Conservation (phyloP, 768 basidiomycete genomes). For the Leccinellum luteum region DNA sequence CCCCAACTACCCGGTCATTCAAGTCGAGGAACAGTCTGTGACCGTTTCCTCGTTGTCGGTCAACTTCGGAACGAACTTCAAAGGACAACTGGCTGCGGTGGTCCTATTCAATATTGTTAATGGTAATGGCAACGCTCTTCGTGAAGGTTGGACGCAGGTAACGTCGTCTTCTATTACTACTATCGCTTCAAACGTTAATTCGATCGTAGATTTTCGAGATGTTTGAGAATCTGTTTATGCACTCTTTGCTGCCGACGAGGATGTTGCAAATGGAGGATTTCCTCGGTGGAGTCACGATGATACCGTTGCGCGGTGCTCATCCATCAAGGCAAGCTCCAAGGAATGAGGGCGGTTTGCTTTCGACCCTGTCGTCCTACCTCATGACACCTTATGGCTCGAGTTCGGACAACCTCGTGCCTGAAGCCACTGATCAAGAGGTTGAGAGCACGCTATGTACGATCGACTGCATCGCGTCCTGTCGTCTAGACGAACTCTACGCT, state of each 20-base stretch:
- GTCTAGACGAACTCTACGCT: constrained; percentile 89
- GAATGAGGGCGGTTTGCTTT: constrained; percentile 88
- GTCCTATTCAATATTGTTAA: constrained; percentile 98
- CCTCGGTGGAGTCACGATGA: constrained; percentile 89
- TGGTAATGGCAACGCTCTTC: constrained; percentile 88
- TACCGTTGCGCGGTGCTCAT: constrained; percentile 79
- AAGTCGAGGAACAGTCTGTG: constrained; percentile 84
- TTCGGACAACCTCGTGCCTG: constrained; percentile 73
- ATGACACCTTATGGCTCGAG: constrained; percentile 88
- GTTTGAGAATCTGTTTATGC: constrained; percentile 94
- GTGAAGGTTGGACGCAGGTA: constrained; percentile 94
- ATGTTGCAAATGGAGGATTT: constrained; percentile 99
- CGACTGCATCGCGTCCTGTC: constrained; percentile 92
- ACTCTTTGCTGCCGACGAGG: constrained; percentile 83
- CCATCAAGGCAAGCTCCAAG: constrained; percentile 60
- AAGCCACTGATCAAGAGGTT: constrained; percentile 87
- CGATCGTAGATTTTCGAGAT: constrained; percentile 87
- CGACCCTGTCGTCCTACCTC: constrained; percentile 91
- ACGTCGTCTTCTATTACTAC: constrained; percentile 10
- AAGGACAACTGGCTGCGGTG: constrained; percentile 93
- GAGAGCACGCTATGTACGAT: constrained; percentile 94
- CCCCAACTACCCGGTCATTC: constrained; percentile 83
- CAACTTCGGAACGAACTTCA: constrained; percentile 92
- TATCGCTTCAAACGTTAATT: constrained; percentile 1
- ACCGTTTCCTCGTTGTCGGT: constrained; percentile 92